A percentile compares a stretch with the other conserved stretches of the same genome.
phyloP scores from a whole-genome alignment of 805 yeast species.

The Vanderwaltozyma verrucispora region DNA sequence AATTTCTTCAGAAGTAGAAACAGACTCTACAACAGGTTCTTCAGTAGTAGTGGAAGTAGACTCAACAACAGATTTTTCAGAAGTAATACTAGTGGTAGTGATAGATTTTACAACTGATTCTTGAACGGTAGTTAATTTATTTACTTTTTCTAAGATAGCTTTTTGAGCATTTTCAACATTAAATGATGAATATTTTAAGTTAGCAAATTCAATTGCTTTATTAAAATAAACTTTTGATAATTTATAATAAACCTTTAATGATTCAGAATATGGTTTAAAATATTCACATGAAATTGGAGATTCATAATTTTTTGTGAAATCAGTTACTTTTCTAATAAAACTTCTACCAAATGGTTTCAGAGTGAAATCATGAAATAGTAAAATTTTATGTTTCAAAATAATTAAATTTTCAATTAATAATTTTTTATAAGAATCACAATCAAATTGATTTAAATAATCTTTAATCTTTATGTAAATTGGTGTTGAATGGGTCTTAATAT shows the following conservation, averaged over 20 bases:
- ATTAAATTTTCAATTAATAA: not conserved
- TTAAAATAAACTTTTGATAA: not conserved
- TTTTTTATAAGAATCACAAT: not conserved
- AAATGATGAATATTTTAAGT: not conserved
- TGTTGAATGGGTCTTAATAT: not conserved
- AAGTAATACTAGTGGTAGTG: not conserved
- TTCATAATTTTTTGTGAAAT: not conserved
- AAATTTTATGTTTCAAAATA: not conserved
- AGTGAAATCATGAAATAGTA: not conserved
- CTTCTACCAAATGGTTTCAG: slow-evolving; percentile 1
- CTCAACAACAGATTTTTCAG: not conserved
- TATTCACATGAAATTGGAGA: not conserved
- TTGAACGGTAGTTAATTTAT: not conserved
- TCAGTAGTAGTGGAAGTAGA: not conserved
- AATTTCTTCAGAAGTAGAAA: not conserved
- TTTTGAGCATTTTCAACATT: not conserved
- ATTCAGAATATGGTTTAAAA: not conserved
- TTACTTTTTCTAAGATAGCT: not conserved
- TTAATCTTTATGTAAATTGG: not conserved
- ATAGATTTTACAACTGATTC: not conserved
- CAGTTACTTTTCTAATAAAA: not conserved
- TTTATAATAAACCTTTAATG: not conserved
- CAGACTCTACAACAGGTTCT: not conserved
- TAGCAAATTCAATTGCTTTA: not conserved
- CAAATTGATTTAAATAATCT: not conserved